Evolutionary conservation across 176 grass and related monocot genomes (phyloP), one percentile per base, ranked within the genome.

Genomic region (Calamus simplicifolius): DNA sequence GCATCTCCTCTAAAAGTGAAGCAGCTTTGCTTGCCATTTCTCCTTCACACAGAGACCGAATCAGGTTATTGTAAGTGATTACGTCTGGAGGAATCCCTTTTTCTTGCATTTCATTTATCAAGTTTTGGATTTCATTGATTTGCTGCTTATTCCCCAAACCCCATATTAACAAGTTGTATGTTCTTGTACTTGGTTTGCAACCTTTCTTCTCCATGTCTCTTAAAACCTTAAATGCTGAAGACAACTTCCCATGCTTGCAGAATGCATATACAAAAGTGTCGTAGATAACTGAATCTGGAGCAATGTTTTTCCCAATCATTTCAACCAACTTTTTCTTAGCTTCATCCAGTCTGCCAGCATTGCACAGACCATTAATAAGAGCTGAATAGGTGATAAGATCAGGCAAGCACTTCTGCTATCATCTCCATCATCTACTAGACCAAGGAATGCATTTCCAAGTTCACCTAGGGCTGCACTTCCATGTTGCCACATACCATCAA

Each of bases 161-260:
- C 78, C 75, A 89, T 54, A 96, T 80, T 56, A 97, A 65, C 48
- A 97, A 81, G 74, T 97, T 97, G 69, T 91, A 97, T 60, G 92
- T 82, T 69, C 81, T 91, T 79, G 79, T 76, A 68, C 75, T 88
- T 77, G 84, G 92, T 14, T 74, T 85, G 67, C 77, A 90, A 43
- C 84, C 72, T 77, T 85, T 97, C 70, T 81, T 97, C 62, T 88
- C 87, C 92, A 97, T 97, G 54, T 91, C 92, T 29, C 78, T 90
- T 52, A 97, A 64, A 68, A 91, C 92, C 66, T 87, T 97, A 75
- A 73, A 76, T 80, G 92, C 87, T 19, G 68, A 80, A 29, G 81
- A 78, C 8, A 83, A 79, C 72, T 85, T 97, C 48, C 87, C 92
- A 26, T 91, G 80, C 64, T 77, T 82, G 64, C 92, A 97, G 64